Base-by-base conservation (phyloP, 148 eudicot genomes). In the Dysphania ambrosioides region DNA sequence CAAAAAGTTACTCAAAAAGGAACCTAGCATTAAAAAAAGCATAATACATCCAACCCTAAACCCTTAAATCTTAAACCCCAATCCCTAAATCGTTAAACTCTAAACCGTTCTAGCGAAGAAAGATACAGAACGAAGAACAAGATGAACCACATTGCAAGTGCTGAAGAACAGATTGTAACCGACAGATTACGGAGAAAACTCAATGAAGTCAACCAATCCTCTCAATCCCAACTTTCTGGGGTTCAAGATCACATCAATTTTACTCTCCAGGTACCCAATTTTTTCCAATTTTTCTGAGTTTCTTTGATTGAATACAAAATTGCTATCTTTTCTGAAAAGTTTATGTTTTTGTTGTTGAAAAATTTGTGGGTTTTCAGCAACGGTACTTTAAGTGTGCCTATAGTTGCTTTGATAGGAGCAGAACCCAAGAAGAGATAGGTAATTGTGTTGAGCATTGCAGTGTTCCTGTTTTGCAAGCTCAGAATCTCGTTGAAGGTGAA, bases 181-280 rank as follows among this genome's bases (percentile, higher is more conserved):
- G 97, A 90, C 35, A 88, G 91, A 87, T 61, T 90, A 81, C 88
- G 89, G 64, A 83, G 86, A 29, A 91, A 95, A 77, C 84, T 94
- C 55, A 84, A 84, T 73, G 87, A 91, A 77, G 97, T 91, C 2
- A 94, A 94, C 60, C 30, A 80, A 18, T 83, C 89, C 40, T 93
- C 97, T 21, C 87, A 94, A 79, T 59, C 87, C 32, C 90, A 91
- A 26, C 98, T 94, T 79, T 82, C 88, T 59, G 77, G 79, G 47
- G 80, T 94, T 27, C 91, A 91, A 78, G 96, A 94, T 79, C 97
- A 94, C 75, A 86, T 94, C 89, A 88, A 91, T 85, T 94, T 91
- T 86, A 91, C 92, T 72, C 93, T 94, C 44, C 98, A 91, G 91
- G 97, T 88, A 61, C 16, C 55, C 44, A 64, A n/a, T 55, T 40